A percentile compares a stretch with the other conserved stretches of the same genome.
Evolutionary conservation across 192 early-diverging fungal species (phyloP).

Genomic region (Coemansia sp.): DNA sequence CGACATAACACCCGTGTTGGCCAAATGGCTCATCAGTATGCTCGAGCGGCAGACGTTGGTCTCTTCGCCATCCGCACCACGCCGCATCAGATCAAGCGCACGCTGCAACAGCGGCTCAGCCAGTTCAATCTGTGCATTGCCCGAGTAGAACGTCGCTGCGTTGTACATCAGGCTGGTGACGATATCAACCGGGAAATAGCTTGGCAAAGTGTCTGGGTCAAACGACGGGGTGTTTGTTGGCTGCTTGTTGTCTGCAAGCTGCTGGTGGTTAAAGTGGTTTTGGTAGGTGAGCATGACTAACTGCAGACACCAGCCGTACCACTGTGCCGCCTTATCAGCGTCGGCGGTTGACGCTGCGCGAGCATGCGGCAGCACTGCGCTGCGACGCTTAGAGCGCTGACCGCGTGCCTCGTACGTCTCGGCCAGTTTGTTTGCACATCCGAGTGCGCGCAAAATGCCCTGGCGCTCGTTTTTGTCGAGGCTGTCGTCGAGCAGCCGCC

Average conservation of each 20-base stretch:
- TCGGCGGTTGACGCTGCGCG: conserved; percentile 24
- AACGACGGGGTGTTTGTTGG: conserved; percentile 37
- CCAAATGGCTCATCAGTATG: conserved; percentile 53
- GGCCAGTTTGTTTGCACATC: conserved; percentile 53
- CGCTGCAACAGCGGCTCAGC: conserved; percentile 51
- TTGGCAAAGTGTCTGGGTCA: conserved; percentile 45
- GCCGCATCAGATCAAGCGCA: conserved; percentile 49
- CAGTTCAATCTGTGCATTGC: conserved; percentile 28
- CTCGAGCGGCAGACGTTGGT: conserved; percentile 36
- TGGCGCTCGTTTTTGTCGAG: conserved; percentile 15
- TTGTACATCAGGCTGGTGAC: conserved; percentile 54
- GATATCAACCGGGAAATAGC: conserved; percentile 37
- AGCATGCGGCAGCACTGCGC: conserved; percentile 29
- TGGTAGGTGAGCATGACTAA: conserved; percentile 50
- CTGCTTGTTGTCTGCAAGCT: conserved; percentile 26
- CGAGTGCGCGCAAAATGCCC: conserved; percentile 44
- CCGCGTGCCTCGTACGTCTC: conserved; percentile 43
- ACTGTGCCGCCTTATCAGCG: conserved; percentile 32
- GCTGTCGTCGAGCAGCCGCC: conserved; percentile 25
- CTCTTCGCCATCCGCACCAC: conserved; percentile 35
- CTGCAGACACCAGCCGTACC: conserved; percentile 58
- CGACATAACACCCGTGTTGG: conserved; percentile 38
- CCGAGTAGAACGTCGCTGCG: conserved; percentile 46
- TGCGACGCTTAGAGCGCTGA: conserved; percentile 41
- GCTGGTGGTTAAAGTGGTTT: conserved; percentile 46